Evolutionary conservation across 208 protist species (phyloP).

Genomic region (Leptomonas pyrrhocoris): DNA sequence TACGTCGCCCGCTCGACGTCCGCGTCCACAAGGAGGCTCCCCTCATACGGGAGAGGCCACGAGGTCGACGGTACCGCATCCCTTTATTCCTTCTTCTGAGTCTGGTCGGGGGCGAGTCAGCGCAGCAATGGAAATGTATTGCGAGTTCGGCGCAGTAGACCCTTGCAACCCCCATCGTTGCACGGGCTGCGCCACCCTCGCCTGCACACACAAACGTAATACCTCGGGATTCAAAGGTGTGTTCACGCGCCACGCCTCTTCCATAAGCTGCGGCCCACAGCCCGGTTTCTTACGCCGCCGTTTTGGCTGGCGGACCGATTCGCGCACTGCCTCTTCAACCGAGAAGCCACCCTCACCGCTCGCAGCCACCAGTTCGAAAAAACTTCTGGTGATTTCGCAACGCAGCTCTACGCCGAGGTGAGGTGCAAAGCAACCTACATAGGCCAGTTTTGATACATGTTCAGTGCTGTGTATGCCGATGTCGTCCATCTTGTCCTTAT

Average conservation of each 20-base stretch:
- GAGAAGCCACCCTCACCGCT: background rate
- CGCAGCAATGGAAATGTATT: background rate
- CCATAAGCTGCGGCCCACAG: background rate
- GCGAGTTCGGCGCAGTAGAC: no score
- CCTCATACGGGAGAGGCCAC: no score
- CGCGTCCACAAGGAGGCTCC: no score
- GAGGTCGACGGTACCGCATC: no score
- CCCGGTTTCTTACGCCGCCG: no score
- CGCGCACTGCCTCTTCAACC: background rate
- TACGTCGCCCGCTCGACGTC: background rate
- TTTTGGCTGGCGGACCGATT: background rate
- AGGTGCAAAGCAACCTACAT: background rate
- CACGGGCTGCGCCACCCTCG: background rate
- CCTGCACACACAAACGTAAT: background rate
- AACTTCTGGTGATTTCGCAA: background rate
- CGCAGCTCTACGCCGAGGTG: conserved; percentile 6
- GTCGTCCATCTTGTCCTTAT: background rate
- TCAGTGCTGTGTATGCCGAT: background rate
- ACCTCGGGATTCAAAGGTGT: background rate
- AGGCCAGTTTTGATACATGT: background rate
- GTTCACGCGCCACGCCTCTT: no score
- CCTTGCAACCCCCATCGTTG: background rate
- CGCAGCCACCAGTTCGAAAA: background rate
- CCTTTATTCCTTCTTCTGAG: no score
- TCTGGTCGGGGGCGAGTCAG: no score